These are phyloP conservation scores for Aspergillus sp. DNA, from an alignment of 2,329 filamentous ascomycete genomes.

Conservation along the genomic window DNA sequence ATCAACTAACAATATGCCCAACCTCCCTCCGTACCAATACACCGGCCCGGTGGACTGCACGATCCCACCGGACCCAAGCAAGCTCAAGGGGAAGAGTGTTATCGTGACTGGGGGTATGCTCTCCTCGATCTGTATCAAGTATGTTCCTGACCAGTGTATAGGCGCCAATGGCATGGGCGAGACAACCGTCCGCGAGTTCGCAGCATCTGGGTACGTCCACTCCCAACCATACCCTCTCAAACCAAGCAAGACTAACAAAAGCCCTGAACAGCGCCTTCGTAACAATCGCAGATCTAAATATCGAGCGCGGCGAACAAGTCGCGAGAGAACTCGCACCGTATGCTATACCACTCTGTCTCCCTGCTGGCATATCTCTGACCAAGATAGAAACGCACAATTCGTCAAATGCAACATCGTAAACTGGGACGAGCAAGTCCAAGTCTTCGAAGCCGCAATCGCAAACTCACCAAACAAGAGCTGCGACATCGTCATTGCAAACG, in stretches of 20 bases:
- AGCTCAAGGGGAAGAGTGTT: conserved; percentile 46
- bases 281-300: conserved; percentile 35
- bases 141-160: not conserved
- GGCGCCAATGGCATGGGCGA: conserved; percentile 30
- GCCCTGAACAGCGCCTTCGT: conserved; percentile 15
- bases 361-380: not conserved
- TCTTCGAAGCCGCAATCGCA: conserved; percentile 43
- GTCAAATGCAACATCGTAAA: conserved; percentile 44
- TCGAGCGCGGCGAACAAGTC: conserved; percentile 29
- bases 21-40: conserved; percentile 13
- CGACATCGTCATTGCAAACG: conserved; percentile 51
- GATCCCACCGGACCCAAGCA: conserved; percentile 33
- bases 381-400: conserved; percentile 27
- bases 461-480: conserved; percentile 41
- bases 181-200: conserved; percentile 24
- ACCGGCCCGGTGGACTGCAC: conserved; percentile 16
- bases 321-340: conserved; percentile 35
- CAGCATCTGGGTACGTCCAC: conserved; percentile 6
- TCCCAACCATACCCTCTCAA: no score
- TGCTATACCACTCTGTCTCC: not conserved
- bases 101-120: conserved; percentile 46
- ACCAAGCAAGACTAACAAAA: not conserved
- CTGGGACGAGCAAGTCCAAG: conserved; percentile 45
- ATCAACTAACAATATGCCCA: conserved; percentile 4
- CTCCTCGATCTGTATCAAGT: not conserved